Base-by-base conservation (phyloP, 208 protist species). In the Zelonia costaricensis region DNA sequence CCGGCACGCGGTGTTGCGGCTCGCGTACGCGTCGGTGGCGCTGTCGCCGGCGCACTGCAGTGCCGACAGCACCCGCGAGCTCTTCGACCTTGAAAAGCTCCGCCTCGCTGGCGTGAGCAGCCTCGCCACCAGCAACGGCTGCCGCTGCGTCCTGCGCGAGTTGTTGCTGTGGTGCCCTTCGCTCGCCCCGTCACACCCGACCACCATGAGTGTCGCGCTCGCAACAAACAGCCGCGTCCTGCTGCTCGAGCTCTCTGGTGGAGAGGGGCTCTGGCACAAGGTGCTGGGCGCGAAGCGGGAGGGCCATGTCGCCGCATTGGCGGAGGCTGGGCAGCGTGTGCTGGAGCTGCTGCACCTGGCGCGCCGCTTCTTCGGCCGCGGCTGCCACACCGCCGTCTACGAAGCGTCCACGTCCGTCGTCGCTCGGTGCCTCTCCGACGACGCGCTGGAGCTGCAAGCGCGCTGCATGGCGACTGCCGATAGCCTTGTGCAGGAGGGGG, bases 311-410 rank as follows among this genome's bases (percentile, higher is more conserved):
- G 27, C 16, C 12, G 18, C 10, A 6, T 22, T 38, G 16, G 27
- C 18, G 15, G 39, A n/a, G 27, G 9, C 22, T 16, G 8, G 36
- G 39, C 5, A 16, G 12, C 12, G 18, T 22, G 13, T 49, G 3
- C 22, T 61, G 0, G 16, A 30, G 38, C 55, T 61, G 13, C 55
- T 61, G 27, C 31, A 40, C 25, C 48, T 35, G 9, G 55, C 33
- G 7, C 55, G 55, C 25, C 42, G 42, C 12, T 61, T 61, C 45
- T 61, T 61, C n/a, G n/a, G n/a, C n/a, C n/a, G n/a, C n/a, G n/a
- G n/a, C n/a, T n/a, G n/a, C n/a, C n/a, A n/a, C n/a, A n/a, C n/a
- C n/a, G n/a, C n/a, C n/a, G n/a, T n/a, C n/a, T n/a, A n/a, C n/a
- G n/a, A 12, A 10, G 38, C 40, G 35, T 35, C 39, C 10, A n/a